A percentile compares a stretch with the other conserved stretches of the same genome.
Evolutionary conservation across 164 flowering plant genomes (phyloP).

Genomic region (Tetracentron sinense): DNA sequence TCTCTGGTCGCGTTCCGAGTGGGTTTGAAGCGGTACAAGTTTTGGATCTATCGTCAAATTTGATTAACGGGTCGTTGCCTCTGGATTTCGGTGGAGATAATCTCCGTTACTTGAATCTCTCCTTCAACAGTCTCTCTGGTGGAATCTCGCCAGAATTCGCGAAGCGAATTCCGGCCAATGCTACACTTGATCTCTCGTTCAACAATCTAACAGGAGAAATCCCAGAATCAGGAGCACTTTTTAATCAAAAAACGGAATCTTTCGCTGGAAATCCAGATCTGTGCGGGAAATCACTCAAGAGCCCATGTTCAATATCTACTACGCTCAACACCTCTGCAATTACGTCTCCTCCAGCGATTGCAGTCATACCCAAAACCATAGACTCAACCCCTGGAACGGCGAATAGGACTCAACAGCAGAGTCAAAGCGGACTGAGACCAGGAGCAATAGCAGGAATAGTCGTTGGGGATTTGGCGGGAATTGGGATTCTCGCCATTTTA

Average conservation of each 20-base stretch:
- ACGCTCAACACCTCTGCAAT: constrained; percentile 44
- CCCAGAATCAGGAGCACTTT: constrained; percentile 40
- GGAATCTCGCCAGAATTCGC: constrained; percentile 42
- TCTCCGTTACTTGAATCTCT: constrained; percentile 57
- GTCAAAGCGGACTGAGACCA: constrained; percentile 39
- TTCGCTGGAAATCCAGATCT: constrained; percentile 60
- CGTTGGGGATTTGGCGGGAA: constrained; percentile 57
- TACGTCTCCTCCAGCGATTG: constrained; percentile 55
- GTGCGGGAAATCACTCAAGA: constrained; percentile 76
- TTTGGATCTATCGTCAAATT: constrained; percentile 66
- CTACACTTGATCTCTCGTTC: constrained; percentile 63
- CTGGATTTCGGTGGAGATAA: constrained; percentile 41
- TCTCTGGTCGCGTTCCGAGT: constrained; percentile 47
- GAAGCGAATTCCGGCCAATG: constrained; percentile 34
- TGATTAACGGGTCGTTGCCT: constrained; percentile 64
- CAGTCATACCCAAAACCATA: constrained; percentile 52
- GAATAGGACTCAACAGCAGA: constrained; percentile 3
- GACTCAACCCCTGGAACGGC: constrained; percentile 17
- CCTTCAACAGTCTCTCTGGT: constrained; percentile 58
- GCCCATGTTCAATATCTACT: constrained; percentile 44
- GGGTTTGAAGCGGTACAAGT: constrained; percentile 35
- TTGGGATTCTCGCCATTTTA: constrained; percentile 42
- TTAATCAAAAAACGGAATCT: constrained; percentile 45
- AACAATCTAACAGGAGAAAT: constrained; percentile 67
- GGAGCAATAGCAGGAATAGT: constrained; percentile 47